phyloP scores from a whole-genome alignment of 768 basidiomycete species.

The Russula brevipes region DNA sequence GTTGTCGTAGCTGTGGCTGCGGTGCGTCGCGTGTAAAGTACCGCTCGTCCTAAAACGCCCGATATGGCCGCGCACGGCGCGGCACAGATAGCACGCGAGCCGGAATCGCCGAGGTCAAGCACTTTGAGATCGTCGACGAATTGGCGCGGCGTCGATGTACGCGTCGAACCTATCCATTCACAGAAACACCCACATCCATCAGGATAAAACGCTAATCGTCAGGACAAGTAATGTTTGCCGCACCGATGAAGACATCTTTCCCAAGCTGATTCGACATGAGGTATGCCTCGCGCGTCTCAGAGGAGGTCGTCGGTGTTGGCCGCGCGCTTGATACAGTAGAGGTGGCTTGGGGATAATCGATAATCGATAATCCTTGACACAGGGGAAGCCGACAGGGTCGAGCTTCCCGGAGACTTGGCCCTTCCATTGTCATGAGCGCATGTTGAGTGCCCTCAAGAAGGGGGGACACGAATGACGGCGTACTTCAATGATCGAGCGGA shows the following conservation, averaged over 20 bases:
- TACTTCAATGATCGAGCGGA: constrained; percentile 83
- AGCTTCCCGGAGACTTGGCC: constrained; percentile 78
- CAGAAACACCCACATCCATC: not conserved
- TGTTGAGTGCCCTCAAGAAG: not conserved
- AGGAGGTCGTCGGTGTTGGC: constrained; percentile 70
- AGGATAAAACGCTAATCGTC: not conserved
- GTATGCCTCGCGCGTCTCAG: constrained; percentile 88
- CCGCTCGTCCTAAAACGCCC: constrained; percentile 75
- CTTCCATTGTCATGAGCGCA: constrained; percentile 45
- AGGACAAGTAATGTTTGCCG: constrained; percentile 15
- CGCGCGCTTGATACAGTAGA: constrained; percentile 48
- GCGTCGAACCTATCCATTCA: constrained; percentile 75
- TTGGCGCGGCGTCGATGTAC: constrained; percentile 72
- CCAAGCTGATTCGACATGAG: constrained; percentile 65
- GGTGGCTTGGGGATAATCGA: constrained; percentile 50
- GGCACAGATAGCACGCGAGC: constrained; percentile 59
- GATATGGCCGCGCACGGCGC: constrained; percentile 48
- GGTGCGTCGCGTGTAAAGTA: constrained; percentile 66
- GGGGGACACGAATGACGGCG: not conserved
- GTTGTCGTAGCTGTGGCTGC: constrained; percentile 47
- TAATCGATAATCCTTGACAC: constrained; percentile 82
- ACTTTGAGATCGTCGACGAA: constrained; percentile 87
- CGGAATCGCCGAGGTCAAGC: constrained; percentile 81
- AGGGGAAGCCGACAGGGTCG: constrained; percentile 79
- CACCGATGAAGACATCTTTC: constrained; percentile 92